phyloP scores from a whole-genome alignment of 768 basidiomycete genomes.

The Pleurotus giganteus region DNA sequence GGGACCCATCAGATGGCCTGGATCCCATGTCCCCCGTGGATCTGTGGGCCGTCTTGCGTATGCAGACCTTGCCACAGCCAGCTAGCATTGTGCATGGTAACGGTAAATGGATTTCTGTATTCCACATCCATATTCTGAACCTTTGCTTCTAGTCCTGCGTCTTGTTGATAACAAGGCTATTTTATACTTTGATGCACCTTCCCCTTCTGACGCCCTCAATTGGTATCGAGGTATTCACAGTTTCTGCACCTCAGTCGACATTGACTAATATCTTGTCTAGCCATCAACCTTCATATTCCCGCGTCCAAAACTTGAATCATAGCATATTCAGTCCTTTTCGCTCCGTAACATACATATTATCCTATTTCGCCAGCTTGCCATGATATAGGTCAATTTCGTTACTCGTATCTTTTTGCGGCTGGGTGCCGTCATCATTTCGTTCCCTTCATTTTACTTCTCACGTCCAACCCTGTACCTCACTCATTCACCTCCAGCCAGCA shows the following conservation, averaged over 20 bases:
- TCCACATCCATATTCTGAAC: constrained; percentile 1
- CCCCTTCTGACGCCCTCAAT: constrained; percentile 80
- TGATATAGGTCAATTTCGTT: constrained; percentile 8
- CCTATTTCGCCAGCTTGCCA: background rate
- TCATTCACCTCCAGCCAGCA: constrained; percentile 10
- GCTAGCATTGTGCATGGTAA: constrained; percentile 89
- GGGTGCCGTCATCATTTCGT: constrained; percentile 5
- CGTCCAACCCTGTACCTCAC: constrained; percentile 16
- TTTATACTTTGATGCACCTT: constrained; percentile 83
- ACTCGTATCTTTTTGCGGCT: background rate
- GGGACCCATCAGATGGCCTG: constrained; percentile 78
- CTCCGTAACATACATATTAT: constrained; percentile 4
- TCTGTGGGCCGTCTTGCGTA: constrained; percentile 93
- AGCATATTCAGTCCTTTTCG: constrained; percentile 12
- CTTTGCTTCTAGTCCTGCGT: constrained; percentile 57
- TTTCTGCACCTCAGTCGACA: background rate
- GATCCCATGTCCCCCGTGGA: constrained; percentile 78
- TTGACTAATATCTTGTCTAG: constrained; percentile 34
- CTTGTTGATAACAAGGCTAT: constrained; percentile 92
- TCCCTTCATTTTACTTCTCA: constrained; percentile 8
- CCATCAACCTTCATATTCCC: constrained; percentile 88
- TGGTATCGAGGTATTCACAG: constrained; percentile 78
- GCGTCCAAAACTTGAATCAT: constrained; percentile 66
- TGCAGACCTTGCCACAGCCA: constrained; percentile 91
- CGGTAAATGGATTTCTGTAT: constrained; percentile 53